Evolutionary conservation across 768 basidiomycete genomes (phyloP).

Genomic region (Auricularia sp.): DNA sequence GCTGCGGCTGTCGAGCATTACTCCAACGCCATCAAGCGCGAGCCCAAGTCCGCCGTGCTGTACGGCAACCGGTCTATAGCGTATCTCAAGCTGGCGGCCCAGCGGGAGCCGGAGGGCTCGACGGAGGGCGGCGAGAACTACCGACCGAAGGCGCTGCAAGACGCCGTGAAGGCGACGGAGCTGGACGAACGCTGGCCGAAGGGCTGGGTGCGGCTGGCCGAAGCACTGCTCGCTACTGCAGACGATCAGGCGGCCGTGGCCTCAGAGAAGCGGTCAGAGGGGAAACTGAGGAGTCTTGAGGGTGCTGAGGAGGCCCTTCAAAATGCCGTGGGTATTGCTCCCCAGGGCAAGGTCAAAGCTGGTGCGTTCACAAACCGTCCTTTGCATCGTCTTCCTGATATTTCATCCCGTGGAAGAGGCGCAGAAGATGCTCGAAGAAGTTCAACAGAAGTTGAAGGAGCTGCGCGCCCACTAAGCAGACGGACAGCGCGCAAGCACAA

Average conservation of each 20-base stretch:
- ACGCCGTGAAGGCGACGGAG: not conserved
- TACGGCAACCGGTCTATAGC: not conserved
- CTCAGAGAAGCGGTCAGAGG: not conserved
- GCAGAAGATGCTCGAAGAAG: not conserved
- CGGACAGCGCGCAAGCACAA: too few species aligned
- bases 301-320: not conserved
- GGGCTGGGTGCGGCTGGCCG: not conserved
- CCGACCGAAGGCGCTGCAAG: not conserved
- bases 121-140: not conserved
- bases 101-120: not conserved
- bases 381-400: not conserved
- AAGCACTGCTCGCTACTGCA: not conserved
- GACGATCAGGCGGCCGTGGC: not conserved
- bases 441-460: not conserved
- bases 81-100: not conserved
- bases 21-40: not conserved
- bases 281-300: not conserved
- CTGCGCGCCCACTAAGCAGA: too few species aligned
- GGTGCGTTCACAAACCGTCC: not conserved
- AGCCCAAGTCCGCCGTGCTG: not conserved
- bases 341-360: constrained; percentile 1
- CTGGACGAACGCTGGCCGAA: not conserved
- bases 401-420: not conserved
- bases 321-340: not conserved
- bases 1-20: not conserved